Conservation (phyloP, 148 eudicot genomes). For the Nepenthes mirabilis region DNA sequence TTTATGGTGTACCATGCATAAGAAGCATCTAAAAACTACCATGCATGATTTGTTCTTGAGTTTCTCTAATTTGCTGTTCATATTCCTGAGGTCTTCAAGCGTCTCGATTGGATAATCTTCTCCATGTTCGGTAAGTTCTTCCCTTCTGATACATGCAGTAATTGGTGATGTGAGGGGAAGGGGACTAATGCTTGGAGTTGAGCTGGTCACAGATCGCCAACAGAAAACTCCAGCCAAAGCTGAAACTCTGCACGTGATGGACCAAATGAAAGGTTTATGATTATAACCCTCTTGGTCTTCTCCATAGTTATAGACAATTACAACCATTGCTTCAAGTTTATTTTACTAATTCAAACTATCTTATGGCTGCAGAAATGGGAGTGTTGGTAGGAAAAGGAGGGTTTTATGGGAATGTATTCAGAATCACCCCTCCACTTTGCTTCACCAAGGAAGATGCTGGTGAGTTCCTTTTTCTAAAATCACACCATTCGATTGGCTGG, state of each 20-base stretch:
- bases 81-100: too few relatives aligned
- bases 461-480: slow-evolving; percentile 7
- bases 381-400: slow-evolving; percentile 96
- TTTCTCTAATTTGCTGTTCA: too few relatives aligned
- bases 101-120: neutral
- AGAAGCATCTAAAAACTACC: too few relatives aligned
- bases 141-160: slow-evolving; percentile 31
- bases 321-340: neutral
- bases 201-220: slow-evolving; percentile 76
- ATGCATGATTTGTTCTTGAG: too few relatives aligned
- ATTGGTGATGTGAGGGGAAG: slow-evolving; percentile 98
- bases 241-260: slow-evolving; percentile 83
- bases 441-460: slow-evolving; percentile 96
- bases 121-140: neutral
- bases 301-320: neutral
- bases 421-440: slow-evolving; percentile 96
- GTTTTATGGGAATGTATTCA: slow-evolving; percentile 80
- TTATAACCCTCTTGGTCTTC: neutral
- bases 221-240: slow-evolving; percentile 83
- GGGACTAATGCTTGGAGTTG: slow-evolving; percentile 87
- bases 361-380: slow-evolving; percentile 51
- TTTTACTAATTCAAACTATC: neutral
- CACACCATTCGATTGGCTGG: too few relatives aligned
- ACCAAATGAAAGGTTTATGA: slow-evolving; percentile 72
- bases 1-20: too few relatives aligned